phyloP scores from a whole-genome alignment of 148 eudicot genomes.

The Rhododendron kiyosumense region DNA sequence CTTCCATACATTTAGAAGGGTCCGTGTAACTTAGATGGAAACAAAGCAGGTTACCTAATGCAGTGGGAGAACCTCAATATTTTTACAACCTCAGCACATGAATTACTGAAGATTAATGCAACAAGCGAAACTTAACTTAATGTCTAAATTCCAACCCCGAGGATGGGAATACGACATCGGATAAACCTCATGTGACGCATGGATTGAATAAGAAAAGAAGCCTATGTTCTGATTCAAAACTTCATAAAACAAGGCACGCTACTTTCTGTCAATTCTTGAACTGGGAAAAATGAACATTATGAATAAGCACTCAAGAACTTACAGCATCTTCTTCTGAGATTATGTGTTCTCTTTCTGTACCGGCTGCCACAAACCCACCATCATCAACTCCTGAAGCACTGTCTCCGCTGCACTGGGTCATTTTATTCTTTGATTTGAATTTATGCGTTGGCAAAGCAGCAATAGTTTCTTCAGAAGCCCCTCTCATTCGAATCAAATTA shows the following conservation, averaged over 20 bases:
- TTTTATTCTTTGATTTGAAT: slow-evolving; percentile 48
- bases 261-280: not conserved
- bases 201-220: not conserved
- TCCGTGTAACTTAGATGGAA: not conserved
- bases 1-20: not conserved
- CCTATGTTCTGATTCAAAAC: not conserved
- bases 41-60: not conserved
- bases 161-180: not conserved
- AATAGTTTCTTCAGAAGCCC: slow-evolving; percentile 65
- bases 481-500: slow-evolving; percentile 51
- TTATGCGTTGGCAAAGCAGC: slow-evolving; percentile 55
- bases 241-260: not conserved
- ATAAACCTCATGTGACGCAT: not conserved
- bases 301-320: slow-evolving; percentile 20
- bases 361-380: slow-evolving; percentile 58
- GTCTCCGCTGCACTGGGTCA: slow-evolving; percentile 20
- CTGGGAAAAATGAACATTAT: not conserved
- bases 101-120: not conserved
- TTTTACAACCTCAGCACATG: too few species aligned
- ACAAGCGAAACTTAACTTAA: not conserved
- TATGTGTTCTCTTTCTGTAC: slow-evolving; percentile 62
- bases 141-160: not conserved
- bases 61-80: too few species aligned
- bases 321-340: slow-evolving; percentile 81
- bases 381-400: slow-evolving; percentile 29